Evolutionary conservation across 345 rosid genomes (phyloP).

Genomic region (Eutrema heterophyllum): DNA sequence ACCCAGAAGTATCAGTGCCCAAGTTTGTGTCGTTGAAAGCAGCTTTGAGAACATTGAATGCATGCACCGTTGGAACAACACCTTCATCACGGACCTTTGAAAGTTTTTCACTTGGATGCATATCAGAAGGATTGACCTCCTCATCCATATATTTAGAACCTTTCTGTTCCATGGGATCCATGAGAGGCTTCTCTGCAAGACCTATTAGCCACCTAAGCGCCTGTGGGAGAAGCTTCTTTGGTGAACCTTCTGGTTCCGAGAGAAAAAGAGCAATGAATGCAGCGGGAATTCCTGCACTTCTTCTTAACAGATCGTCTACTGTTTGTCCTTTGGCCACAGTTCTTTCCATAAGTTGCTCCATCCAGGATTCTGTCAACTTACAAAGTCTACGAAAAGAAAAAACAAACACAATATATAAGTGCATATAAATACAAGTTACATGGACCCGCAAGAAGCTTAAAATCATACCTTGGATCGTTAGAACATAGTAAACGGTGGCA

Average conservation of each 20-base stretch:
- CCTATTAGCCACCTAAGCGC: conserved; percentile 84
- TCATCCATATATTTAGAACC: conserved; percentile 21
- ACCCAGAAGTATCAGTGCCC: conserved; percentile 92
- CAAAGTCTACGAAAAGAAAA: conserved; percentile 59
- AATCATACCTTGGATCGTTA: conserved; percentile 66
- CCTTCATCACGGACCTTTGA: conserved; percentile 95
- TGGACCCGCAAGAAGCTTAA: neutral
- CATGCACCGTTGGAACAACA: conserved; percentile 90
- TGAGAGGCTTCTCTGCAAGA: conserved; percentile 59
- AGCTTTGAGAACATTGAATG: conserved; percentile 85
- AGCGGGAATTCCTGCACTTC: conserved; percentile 99
- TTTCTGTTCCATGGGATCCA: conserved; percentile 30
- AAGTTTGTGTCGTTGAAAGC: conserved; percentile 94
- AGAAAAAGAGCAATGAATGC: conserved; percentile 91
- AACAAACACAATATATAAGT: neutral
- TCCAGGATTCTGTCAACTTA: conserved; percentile 85
- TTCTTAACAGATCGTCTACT: conserved; percentile 87
- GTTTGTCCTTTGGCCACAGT: conserved; percentile 81
- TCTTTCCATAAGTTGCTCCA: conserved; percentile 92
- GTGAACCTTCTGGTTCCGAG: conserved; percentile 90
- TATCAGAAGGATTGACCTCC: conserved; percentile 32
- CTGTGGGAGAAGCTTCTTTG: conserved; percentile 86
- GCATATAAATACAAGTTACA: neutral
- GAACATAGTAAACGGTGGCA: conserved; percentile 97
- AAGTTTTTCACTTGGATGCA: conserved; percentile 39